Conservation (phyloP, 2,329 filamentous ascomycete species). For the Cadophora sp. region DNA sequence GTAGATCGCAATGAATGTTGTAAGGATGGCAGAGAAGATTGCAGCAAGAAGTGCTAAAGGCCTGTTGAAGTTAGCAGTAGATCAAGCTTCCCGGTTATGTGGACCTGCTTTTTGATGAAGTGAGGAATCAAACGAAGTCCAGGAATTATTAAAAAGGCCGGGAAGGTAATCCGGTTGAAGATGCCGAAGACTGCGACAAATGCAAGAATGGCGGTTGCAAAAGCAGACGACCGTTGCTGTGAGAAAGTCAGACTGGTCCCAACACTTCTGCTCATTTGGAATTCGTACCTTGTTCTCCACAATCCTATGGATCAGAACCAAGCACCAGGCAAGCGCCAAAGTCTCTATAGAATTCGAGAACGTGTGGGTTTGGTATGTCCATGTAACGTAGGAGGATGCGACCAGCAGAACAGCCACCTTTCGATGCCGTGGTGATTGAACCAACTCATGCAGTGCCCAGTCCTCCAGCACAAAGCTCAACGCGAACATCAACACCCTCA, state of each 20-base stretch:
- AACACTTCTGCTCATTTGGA: slow-evolving; percentile 5
- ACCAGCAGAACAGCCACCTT: slow-evolving; percentile 81
- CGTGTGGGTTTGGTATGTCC: slow-evolving; percentile 98
- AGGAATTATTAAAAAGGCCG: slow-evolving; percentile 88
- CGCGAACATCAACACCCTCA: slow-evolving; percentile 90
- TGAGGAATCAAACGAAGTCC: slow-evolving; percentile 84
- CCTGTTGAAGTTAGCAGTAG: slow-evolving; percentile 47
- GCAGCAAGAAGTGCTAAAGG: slow-evolving; percentile 69
- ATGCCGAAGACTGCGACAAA: slow-evolving; percentile 83
- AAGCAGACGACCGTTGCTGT: slow-evolving; percentile 75
- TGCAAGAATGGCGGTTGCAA: slow-evolving; percentile 80
- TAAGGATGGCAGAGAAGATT: slow-evolving; percentile 68
- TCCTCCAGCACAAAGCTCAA: slow-evolving; percentile 97
- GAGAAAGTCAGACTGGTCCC: slow-evolving; percentile 29
- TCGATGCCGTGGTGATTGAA: slow-evolving; percentile 75
- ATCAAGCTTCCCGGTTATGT: neutral
- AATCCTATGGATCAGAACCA: slow-evolving; percentile 91
- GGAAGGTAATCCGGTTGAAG: slow-evolving; percentile 98
- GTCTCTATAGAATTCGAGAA: slow-evolving; percentile 99
- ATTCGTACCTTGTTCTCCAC: slow-evolving; percentile 73
- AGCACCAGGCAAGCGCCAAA: slow-evolving; percentile 87
- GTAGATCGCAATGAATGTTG: slow-evolving; percentile 74
- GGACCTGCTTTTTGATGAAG: slow-evolving; percentile 78
- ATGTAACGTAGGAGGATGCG: slow-evolving; percentile 96
- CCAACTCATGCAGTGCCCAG: slow-evolving; percentile 94